These are phyloP conservation scores for Gyromitra esculenta DNA, from an alignment of 2,329 filamentous ascomycete species.

Conservation along the genomic window DNA sequence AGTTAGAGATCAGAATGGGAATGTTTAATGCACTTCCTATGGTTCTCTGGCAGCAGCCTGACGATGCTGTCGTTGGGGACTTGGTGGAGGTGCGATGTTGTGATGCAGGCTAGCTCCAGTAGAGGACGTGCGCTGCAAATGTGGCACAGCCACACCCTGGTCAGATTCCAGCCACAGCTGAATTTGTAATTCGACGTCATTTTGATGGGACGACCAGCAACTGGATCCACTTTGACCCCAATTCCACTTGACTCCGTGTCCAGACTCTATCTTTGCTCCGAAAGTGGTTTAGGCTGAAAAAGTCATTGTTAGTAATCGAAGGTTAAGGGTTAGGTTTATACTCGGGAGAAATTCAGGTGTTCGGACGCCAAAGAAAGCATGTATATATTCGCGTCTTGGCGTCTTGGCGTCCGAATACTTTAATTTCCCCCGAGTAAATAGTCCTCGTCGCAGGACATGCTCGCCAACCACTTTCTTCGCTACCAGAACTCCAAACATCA, in stretches of 20 bases:
- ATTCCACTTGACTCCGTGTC: not conserved
- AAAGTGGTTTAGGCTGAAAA: too few species aligned
- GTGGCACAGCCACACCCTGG: not conserved
- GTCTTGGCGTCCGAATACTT: too few species aligned
- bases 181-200: slow-evolving; percentile 6
- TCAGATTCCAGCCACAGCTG: slow-evolving; percentile 13
- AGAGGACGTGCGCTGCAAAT: slow-evolving; percentile 13
- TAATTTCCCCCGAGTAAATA: too few species aligned
- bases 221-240: not conserved
- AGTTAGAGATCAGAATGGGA: not conserved
- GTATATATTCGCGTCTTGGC: too few species aligned
- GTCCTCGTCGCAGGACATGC: too few species aligned
- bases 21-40: not conserved
- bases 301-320: too few species aligned
- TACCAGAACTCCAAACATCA: too few species aligned
- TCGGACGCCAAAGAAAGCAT: too few species aligned
- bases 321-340: too few species aligned
- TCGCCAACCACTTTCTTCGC: too few species aligned
- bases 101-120: slow-evolving; percentile 6
- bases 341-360: too few species aligned
- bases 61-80: slow-evolving; percentile 7
- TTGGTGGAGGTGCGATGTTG: slow-evolving; percentile 19
- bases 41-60: slow-evolving; percentile 1
- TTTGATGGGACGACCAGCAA: not conserved
- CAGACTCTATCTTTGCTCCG: too few species aligned